phyloP scores from a whole-genome alignment of 257 asterid genomes.

The Ehretia macrophylla region DNA sequence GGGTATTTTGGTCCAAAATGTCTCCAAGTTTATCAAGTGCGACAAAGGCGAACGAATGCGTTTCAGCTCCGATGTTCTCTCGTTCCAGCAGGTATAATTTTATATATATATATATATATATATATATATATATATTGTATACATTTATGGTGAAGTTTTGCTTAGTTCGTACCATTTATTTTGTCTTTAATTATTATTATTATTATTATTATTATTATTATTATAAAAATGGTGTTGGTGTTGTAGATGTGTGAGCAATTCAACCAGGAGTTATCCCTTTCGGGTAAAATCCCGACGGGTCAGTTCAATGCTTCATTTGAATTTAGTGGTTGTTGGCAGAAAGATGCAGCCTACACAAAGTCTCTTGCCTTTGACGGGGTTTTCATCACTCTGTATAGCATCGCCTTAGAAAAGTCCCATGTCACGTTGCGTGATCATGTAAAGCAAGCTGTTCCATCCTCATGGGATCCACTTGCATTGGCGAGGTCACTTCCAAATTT shows the following conservation, averaged over 20 bases:
- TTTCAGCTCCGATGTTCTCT: slow-evolving; percentile 57
- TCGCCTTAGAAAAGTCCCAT: slow-evolving; percentile 73
- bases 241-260: slow-evolving; percentile 83
- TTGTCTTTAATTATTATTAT: background rate
- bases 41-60: slow-evolving; percentile 85
- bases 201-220: slow-evolving; percentile 7
- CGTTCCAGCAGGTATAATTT: slow-evolving; percentile 63
- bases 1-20: slow-evolving; percentile 65
- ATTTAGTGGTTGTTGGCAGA: slow-evolving; percentile 75
- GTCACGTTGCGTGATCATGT: slow-evolving; percentile 51
- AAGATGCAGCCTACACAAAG: slow-evolving; percentile 79
- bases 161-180: too few relatives aligned
- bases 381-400: slow-evolving; percentile 58
- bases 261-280: slow-evolving; percentile 75
- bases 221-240: too few relatives aligned
- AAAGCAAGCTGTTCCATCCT: slow-evolving; percentile 69
- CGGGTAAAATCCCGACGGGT: slow-evolving; percentile 76
- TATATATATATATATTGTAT: too few relatives aligned
- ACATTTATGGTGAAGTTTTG: too few relatives aligned
- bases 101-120: too few relatives aligned
- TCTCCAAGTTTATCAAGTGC: slow-evolving; percentile 58
- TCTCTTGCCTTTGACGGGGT: slow-evolving; percentile 80
- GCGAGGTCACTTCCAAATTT: slow-evolving; percentile 44
- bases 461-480: slow-evolving; percentile 83
- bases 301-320: slow-evolving; percentile 83